Conservation (phyloP, 495 filamentous ascomycete species). For the Penicillium psychrofluorescens region DNA sequence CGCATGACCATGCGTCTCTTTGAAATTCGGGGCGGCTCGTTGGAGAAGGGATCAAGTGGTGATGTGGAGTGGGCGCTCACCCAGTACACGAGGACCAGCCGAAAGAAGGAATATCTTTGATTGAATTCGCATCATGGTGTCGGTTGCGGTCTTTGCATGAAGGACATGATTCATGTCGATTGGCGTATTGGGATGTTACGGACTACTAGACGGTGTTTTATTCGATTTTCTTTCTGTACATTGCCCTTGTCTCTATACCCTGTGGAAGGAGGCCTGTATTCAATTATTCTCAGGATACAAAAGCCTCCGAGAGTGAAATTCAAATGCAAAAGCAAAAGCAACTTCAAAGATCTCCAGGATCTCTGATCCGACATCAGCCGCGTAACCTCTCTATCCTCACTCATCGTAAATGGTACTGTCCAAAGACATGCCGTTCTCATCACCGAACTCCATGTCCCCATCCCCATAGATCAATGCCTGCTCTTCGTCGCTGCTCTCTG, state of each 20-base stretch:
- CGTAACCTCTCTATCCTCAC: too few species aligned
- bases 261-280: neutral
- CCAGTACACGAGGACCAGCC: conserved; percentile 86
- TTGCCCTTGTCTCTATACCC: conserved; percentile 10
- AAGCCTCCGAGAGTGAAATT: too few species aligned
- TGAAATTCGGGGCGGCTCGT: conserved; percentile 85
- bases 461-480: too few species aligned
- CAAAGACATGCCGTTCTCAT: too few species aligned
- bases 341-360: too few species aligned
- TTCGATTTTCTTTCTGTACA: conserved; percentile 7
- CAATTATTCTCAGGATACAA: too few species aligned
- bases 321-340: neutral
- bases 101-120: conserved; percentile 91
- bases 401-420: too few species aligned
- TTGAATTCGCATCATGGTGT: conserved; percentile 14
- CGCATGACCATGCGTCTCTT: conserved; percentile 95
- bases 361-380: too few species aligned
- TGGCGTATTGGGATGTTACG: conserved; percentile 16
- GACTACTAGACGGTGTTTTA: conserved; percentile 11
- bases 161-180: conserved; percentile 14
- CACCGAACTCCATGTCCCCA: too few species aligned
- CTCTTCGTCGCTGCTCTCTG: too few species aligned
- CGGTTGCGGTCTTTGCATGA: conserved; percentile 5
- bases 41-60: conserved; percentile 86
- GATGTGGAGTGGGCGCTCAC: conserved; percentile 93